Percentiles rank a stretch among this genome's conserved stretches.
phyloP scores from a whole-genome alignment of 352 stramenopile species.

The Phytophthora capsici region DNA sequence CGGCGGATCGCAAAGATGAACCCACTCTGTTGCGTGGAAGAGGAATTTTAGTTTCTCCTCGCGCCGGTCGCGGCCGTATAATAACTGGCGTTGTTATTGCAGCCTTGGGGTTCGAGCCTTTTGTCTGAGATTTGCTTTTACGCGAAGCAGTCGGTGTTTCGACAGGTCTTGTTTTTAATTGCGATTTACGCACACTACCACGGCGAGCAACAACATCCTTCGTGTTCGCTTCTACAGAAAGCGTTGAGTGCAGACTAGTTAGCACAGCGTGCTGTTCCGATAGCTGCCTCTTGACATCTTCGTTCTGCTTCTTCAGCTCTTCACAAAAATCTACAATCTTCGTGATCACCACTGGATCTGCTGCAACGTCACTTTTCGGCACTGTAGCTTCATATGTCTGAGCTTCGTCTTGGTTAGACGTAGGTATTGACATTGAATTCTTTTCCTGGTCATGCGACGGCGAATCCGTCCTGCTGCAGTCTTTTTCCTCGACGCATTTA shows the following conservation, averaged over 20 bases:
- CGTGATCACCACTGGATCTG: conserved; percentile 37
- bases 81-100: background rate
- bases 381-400: background rate
- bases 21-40: conserved; percentile 16
- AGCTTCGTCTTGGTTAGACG: conserved; percentile 25
- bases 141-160: background rate
- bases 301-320: conserved; percentile 64
- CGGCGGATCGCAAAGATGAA: conserved; percentile 16
- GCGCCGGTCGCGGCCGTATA: conserved; percentile 25
- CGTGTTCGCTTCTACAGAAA: conserved; percentile 4
- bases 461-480: background rate
- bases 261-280: conserved; percentile 54
- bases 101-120: conserved; percentile 1
- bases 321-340: conserved; percentile 67
- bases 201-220: background rate
- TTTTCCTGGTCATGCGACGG: background rate
- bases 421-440: background rate
- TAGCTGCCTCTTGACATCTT: conserved; percentile 62
- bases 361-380: conserved; percentile 2
- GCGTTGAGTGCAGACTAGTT: conserved; percentile 33
- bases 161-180: background rate
- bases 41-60: conserved; percentile 46
- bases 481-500: background rate
- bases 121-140: background rate
- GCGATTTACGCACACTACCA: background rate